Conservation (phyloP, 345 rosid genomes). For the Clausena lansium region DNA sequence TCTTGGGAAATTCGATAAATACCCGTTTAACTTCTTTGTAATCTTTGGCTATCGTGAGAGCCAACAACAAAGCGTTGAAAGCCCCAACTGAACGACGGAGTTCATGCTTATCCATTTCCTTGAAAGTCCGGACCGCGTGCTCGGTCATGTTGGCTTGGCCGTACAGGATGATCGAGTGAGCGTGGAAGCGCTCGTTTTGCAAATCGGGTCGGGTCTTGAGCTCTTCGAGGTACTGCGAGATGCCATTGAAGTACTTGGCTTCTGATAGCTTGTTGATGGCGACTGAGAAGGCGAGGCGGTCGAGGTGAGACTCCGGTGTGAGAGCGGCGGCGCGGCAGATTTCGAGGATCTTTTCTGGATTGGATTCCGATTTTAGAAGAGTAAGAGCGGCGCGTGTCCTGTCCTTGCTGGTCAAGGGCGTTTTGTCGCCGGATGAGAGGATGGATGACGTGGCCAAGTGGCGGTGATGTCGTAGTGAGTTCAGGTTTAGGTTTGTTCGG, state of each 20-base stretch:
- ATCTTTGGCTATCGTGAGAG: slow-evolving; percentile 61
- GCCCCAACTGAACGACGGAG: slow-evolving; percentile 48
- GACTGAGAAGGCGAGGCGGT: slow-evolving; percentile 63
- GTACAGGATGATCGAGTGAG: slow-evolving; percentile 64
- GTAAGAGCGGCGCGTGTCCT: slow-evolving; percentile 69
- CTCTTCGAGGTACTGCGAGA: slow-evolving; percentile 53
- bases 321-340: slow-evolving; percentile 80
- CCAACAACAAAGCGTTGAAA: slow-evolving; percentile 62
- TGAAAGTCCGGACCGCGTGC: slow-evolving; percentile 51
- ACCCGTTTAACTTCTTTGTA: slow-evolving; percentile 58
- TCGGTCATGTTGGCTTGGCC: slow-evolving; percentile 79
- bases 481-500: slow-evolving; percentile 30
- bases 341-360: slow-evolving; percentile 70
- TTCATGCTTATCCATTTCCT: slow-evolving; percentile 42
- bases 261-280: slow-evolving; percentile 57
- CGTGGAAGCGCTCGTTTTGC: slow-evolving; percentile 47
- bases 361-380: slow-evolving; percentile 65
- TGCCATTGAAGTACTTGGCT: slow-evolving; percentile 47
- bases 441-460: slow-evolving; percentile 36
- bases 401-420: slow-evolving; percentile 31
- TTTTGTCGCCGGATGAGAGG: slow-evolving; percentile 25
- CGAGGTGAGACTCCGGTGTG: slow-evolving; percentile 53
- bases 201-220: slow-evolving; percentile 59
- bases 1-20: slow-evolving; percentile 57
- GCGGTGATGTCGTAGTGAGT: slow-evolving; percentile 21